These are phyloP conservation scores for Truncatella angustata DNA, from an alignment of 2,329 filamentous ascomycete genomes.

Conservation along the genomic window DNA sequence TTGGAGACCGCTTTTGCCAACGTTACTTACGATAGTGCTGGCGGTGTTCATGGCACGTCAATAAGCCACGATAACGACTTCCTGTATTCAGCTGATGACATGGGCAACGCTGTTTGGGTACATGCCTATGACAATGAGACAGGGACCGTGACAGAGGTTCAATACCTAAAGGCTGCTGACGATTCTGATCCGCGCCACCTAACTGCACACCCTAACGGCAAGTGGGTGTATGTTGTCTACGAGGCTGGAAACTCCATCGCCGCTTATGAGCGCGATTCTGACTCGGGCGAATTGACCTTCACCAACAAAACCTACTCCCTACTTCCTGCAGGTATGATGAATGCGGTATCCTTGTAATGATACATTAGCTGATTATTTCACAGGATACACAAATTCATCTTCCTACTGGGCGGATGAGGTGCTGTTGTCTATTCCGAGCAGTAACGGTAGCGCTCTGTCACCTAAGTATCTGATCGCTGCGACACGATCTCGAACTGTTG, in stretches of 20 bases:
- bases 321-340: background rate
- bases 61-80: constrained; percentile 21
- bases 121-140: constrained; percentile 22
- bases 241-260: constrained; percentile 23
- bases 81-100: constrained; percentile 29
- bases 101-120: constrained; percentile 29
- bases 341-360: background rate
- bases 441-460: constrained; percentile 8
- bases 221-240: constrained; percentile 26
- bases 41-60: constrained; percentile 26
- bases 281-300: constrained; percentile 18
- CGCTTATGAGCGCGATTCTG: constrained; percentile 21
- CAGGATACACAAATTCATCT: constrained; percentile 18
- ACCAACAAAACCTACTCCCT: constrained; percentile 11
- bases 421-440: constrained; percentile 16
- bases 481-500: constrained; percentile 17
- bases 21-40: constrained; percentile 16
- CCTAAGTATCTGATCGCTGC: constrained; percentile 22
- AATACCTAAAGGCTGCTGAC: constrained; percentile 18
- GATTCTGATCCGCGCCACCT: constrained; percentile 25
- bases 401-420: constrained; percentile 25
- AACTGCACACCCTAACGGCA: constrained; percentile 24
- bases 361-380: background rate
- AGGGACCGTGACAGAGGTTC: constrained; percentile 17
- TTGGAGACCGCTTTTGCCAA: constrained; percentile 16